Evolutionary conservation across 1,139 yeast species (phyloP), one percentile per base, ranked within the genome.

Genomic region (Petasospora rhodanensis): DNA sequence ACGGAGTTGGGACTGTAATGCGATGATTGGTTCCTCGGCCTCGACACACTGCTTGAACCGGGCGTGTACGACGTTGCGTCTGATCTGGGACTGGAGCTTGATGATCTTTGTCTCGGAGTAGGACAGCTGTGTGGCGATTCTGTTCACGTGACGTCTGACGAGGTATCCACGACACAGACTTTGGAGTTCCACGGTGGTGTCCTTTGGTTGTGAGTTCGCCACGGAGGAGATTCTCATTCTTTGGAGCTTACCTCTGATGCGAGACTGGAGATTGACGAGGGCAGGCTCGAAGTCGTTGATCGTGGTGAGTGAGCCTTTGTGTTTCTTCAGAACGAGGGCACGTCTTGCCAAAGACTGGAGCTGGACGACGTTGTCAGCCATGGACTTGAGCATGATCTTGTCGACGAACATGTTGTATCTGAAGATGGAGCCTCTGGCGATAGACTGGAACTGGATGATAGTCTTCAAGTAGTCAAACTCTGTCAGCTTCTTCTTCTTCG

Each of bases 341-440:
- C 63, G 61, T 46, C 69, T 54, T 5, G 54, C 45, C 1, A 60
- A 24, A 0, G 62, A 44, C 41, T 64, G 70, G 14, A 64, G 43
- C 14, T 42, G 57, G 6, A 75, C 59, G 21, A 76, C 56, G 39
- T 70, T 74, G 14, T 68, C 72, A 5, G 64, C 61, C 43, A 69
- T 73, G 4, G 79, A 74, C 43, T 70, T 72, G 23, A 79, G 52
- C 67, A 77, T 70, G 41, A 76, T 75, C 37, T 65, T 69, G 46
- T 73, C 71, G 24, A 80, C 80, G 55, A 76, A 79, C 63, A 79
- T 64, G 18, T 60, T 60, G 53, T 78, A 82, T 31, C 93, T 66
- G 41, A 74, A 61, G 34, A 73, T 65, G 1, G 83, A 79, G 18
- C 89, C 91, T 45, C 83, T 64, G 7, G 81, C 68, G 19, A 77